Evolutionary conservation across 805 yeast genomes (phyloP).

Genomic region (Scheffersomyces lignosus): DNA sequence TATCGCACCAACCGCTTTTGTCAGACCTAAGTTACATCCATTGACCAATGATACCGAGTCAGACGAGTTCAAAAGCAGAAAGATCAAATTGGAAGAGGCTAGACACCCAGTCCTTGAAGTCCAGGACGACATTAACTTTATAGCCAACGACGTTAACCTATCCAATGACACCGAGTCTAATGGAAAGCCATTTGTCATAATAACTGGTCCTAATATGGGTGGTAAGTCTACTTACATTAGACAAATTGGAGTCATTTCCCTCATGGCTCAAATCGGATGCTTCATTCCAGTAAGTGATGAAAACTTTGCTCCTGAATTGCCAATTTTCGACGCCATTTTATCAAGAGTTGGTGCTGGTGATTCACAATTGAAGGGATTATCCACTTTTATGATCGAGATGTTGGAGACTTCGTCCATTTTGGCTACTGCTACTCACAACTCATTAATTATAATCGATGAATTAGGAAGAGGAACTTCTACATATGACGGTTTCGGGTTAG

Average conservation of each 20-base stretch:
- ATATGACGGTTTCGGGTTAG: constrained; percentile 96
- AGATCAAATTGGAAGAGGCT: constrained; percentile 63
- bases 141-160: constrained; percentile 83
- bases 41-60: constrained; percentile 33
- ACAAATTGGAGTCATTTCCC: constrained; percentile 82
- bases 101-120: constrained; percentile 95
- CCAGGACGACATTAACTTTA: constrained; percentile 87
- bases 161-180: constrained; percentile 38
- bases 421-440: constrained; percentile 72
- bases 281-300: constrained; percentile 68
- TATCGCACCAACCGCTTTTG: constrained; percentile 76
- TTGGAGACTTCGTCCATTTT: constrained; percentile 87
- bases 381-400: constrained; percentile 97
- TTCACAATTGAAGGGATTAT: constrained; percentile 93
- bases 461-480: constrained; percentile 89
- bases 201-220: constrained; percentile 98
- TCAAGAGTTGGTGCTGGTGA: constrained; percentile 99
- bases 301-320: constrained; percentile 57
- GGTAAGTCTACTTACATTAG: constrained; percentile 94
- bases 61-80: constrained; percentile 37
- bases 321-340: constrained; percentile 85
- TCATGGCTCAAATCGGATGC: constrained; percentile 88
- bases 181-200: constrained; percentile 68
- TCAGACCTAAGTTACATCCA: constrained; percentile 68
- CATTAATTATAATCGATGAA: constrained; percentile 89